These are phyloP conservation scores for Jaltomata sinuosa DNA, from an alignment of 257 asterid species.

Conservation along the genomic window DNA sequence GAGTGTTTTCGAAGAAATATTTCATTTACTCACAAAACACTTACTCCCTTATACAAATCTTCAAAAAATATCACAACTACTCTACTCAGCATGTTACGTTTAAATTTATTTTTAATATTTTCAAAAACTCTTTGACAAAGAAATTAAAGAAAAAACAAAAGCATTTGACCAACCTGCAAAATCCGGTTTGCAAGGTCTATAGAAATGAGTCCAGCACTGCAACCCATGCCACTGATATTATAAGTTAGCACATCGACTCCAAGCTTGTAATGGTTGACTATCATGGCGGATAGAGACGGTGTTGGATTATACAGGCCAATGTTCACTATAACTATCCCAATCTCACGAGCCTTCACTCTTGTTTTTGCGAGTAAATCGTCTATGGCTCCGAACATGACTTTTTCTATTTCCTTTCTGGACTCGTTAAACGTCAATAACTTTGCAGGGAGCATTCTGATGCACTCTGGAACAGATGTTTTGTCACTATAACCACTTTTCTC, in stretches of 20 bases:
- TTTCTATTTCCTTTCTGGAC: no score
- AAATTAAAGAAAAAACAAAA: no score
- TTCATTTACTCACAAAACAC: no score
- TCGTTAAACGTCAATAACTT: no score
- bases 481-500: slow-evolving; percentile 14
- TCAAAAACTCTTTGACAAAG: no score
- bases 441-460: no score
- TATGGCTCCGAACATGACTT: no score
- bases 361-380: slow-evolving; percentile 22
- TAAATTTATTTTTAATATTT: no score
- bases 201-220: slow-evolving; percentile 33
- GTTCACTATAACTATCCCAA: slow-evolving; percentile 29
- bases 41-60: no score
- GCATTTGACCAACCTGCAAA: slow-evolving; percentile 13
- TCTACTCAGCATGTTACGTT: no score
- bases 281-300: slow-evolving; percentile 23
- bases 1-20: no score
- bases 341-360: slow-evolving; percentile 11
- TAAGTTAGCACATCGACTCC: slow-evolving; percentile 19
- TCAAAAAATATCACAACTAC: no score
- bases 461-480: slow-evolving; percentile 6
- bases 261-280: slow-evolving; percentile 29
- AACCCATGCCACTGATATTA: slow-evolving; percentile 33
- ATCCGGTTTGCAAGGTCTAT: slow-evolving; percentile 29
- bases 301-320: slow-evolving; percentile 16